These are phyloP conservation scores for Blastobotrys apis DNA, from an alignment of 1,139 yeast genomes.

Conservation along the genomic window DNA sequence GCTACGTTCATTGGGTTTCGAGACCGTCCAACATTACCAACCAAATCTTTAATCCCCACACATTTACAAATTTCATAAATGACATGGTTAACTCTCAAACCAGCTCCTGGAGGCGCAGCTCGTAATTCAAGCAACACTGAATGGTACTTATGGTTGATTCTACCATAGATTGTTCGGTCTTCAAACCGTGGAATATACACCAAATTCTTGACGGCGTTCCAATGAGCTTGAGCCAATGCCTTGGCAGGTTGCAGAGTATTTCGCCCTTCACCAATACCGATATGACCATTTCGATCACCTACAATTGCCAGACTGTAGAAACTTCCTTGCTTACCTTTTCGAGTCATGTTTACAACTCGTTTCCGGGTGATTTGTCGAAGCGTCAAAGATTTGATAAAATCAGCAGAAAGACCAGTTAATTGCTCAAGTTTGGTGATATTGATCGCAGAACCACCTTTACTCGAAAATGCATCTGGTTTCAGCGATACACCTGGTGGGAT, in stretches of 20 bases:
- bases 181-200: slow-evolving; percentile 81
- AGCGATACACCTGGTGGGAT: slow-evolving; percentile 40
- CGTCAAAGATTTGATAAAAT: slow-evolving; percentile 59
- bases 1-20: slow-evolving; percentile 94
- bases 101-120: slow-evolving; percentile 92
- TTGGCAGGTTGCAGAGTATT: slow-evolving; percentile 72
- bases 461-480: slow-evolving; percentile 32
- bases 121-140: slow-evolving; percentile 79
- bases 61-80: slow-evolving; percentile 90
- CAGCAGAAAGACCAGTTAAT: slow-evolving; percentile 69
- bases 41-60: slow-evolving; percentile 90
- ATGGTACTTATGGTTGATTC: slow-evolving; percentile 76
- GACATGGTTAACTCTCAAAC: slow-evolving; percentile 86
- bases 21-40: slow-evolving; percentile 87
- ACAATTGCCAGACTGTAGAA: slow-evolving; percentile 84
- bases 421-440: slow-evolving; percentile 36
- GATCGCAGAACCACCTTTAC: slow-evolving; percentile 43
- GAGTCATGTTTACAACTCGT: slow-evolving; percentile 86
- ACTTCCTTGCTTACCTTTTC: slow-evolving; percentile 86
- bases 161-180: slow-evolving; percentile 85
- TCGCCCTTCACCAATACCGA: slow-evolving; percentile 95
- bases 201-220: slow-evolving; percentile 90
- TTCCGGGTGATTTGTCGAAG: slow-evolving; percentile 50
- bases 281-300: slow-evolving; percentile 90
- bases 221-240: slow-evolving; percentile 82